These are phyloP conservation scores for Gyromitra esculenta DNA, from an alignment of 2,329 filamentous ascomycete species.

Conservation along the genomic window DNA sequence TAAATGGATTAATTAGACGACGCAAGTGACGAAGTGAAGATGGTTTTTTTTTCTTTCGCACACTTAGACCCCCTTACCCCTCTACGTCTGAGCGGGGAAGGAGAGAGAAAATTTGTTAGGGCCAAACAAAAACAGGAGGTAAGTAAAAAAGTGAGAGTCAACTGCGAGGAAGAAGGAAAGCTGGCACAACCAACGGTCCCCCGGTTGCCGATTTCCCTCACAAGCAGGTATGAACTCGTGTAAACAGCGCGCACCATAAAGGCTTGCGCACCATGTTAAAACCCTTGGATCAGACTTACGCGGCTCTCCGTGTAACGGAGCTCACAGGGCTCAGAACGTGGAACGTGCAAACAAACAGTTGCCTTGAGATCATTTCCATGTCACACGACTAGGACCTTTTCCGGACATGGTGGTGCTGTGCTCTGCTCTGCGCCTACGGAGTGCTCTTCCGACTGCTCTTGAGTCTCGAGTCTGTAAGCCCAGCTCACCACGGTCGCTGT, in stretches of 20 bases:
- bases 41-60: slow-evolving; percentile 14
- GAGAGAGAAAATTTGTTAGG: slow-evolving; percentile 23
- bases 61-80: slow-evolving; percentile 7
- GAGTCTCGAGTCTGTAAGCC: not conserved
- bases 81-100: slow-evolving; percentile 14
- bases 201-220: slow-evolving; percentile 3
- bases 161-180: slow-evolving; percentile 16
- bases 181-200: slow-evolving; percentile 13
- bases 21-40: slow-evolving; percentile 25
- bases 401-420: slow-evolving; percentile 19
- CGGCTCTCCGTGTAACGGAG: slow-evolving; percentile 31
- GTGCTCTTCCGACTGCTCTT: slow-evolving; percentile 15
- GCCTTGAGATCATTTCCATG: slow-evolving; percentile 39
- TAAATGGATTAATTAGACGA: slow-evolving; percentile 26
- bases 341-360: slow-evolving; percentile 29
- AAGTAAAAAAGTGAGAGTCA: slow-evolving; percentile 1
- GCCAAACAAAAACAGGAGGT: slow-evolving; percentile 12
- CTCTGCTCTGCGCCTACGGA: slow-evolving; percentile 27
- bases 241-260: slow-evolving; percentile 6
- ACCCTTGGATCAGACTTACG: slow-evolving; percentile 41
- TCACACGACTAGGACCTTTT: slow-evolving; percentile 43
- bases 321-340: slow-evolving; percentile 7
- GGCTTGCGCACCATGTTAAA: slow-evolving; percentile 13
- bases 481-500: not conserved
- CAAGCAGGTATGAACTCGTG: not conserved